Base-by-base conservation (phyloP, 1,284 basidiomycete species). In the Fomitiporia mediterranea region DNA sequence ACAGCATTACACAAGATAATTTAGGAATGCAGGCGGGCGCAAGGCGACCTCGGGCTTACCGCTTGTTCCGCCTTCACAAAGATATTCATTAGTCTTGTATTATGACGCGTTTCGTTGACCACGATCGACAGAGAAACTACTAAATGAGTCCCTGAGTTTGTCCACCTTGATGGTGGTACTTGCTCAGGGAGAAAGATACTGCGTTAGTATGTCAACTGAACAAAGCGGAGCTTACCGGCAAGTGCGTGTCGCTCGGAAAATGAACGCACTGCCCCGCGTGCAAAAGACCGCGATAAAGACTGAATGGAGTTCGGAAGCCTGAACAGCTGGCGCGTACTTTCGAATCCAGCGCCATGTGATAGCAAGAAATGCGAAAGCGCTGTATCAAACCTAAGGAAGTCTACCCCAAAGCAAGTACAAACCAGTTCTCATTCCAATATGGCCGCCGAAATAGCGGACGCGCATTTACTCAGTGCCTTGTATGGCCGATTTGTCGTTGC, bases 221-320 rank as follows among this genome's bases (percentile, higher is more conserved):
- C 25, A 46, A 42, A 11, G 25, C 25, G 44, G 44, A 46, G 27
- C 44, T 46, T 46, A 46, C 44, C 44, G 27, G 21, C 44, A 46
- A 30, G 30, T 46, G 44, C 44, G 44, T 15, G 44, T 5, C 7
- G 30, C 27, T 46, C 44, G 44, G 44, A 46, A 46, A 25, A 15
- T 25, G 25, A 25, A 28, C 17, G 44, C 44, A 46, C 44, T 13
- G 44, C 23, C 13, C 17, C 25, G 30, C 8, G 44, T 15, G 44
- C 25, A 25, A 46, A 46, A 32, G 25, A 6, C 44, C 44, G 44
- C 25, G 21, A n/a, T 9, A 19, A 30, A 5, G 44, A 46, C 44
- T 13, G 44, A 25, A 46, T 46, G 44, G 44, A 46, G 30, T 15
- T 13, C 44, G 44, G n/a, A 46, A 46, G 44, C 44, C n/a, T 46